Evolutionary conservation across 257 asterid species (phyloP).

Genomic region (Jacaranda copaia): DNA sequence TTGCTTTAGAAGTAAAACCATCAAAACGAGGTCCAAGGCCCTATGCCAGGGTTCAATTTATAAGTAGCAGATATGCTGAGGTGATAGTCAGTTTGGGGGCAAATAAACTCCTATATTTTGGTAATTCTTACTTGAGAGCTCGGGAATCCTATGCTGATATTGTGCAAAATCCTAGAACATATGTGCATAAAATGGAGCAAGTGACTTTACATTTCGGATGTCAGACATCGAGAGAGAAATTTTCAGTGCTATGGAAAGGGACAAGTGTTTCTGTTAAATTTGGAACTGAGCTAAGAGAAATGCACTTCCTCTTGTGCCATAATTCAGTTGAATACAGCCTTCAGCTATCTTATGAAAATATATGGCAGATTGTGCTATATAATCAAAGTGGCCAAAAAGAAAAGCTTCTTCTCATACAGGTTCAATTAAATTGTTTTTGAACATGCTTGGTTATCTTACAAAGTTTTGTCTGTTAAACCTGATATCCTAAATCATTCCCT

Average conservation of each 20-base stretch:
- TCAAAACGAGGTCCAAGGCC: conserved; percentile 54
- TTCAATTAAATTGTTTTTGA: conserved; percentile 20
- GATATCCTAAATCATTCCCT: neutral
- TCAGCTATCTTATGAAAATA: conserved; percentile 72
- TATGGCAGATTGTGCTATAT: conserved; percentile 74
- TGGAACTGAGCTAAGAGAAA: conserved; percentile 64
- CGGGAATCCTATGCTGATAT: conserved; percentile 49
- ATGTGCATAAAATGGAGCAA: conserved; percentile 48
- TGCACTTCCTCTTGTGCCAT: conserved; percentile 48
- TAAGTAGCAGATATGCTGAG: conserved; percentile 37
- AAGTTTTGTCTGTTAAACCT: neutral
- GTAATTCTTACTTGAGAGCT: conserved; percentile 62
- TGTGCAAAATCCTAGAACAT: conserved; percentile 38
- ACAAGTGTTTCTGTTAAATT: conserved; percentile 53
- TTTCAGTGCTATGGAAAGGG: conserved; percentile 59
- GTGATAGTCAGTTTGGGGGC: conserved; percentile 44
- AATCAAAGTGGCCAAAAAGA: conserved; percentile 36
- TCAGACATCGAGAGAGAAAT: conserved; percentile 56
- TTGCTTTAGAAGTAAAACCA: conserved; percentile 65
- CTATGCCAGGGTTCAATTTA: conserved; percentile 78
- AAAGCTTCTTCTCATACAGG: conserved; percentile 78
- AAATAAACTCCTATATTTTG: conserved; percentile 47
- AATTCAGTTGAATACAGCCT: conserved; percentile 59
- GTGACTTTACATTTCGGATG: conserved; percentile 68
- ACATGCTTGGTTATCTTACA: neutral